These are phyloP conservation scores for Filobasidium uniguttulatum DNA, from an alignment of 1,284 basidiomycete species.

Conservation along the genomic window DNA sequence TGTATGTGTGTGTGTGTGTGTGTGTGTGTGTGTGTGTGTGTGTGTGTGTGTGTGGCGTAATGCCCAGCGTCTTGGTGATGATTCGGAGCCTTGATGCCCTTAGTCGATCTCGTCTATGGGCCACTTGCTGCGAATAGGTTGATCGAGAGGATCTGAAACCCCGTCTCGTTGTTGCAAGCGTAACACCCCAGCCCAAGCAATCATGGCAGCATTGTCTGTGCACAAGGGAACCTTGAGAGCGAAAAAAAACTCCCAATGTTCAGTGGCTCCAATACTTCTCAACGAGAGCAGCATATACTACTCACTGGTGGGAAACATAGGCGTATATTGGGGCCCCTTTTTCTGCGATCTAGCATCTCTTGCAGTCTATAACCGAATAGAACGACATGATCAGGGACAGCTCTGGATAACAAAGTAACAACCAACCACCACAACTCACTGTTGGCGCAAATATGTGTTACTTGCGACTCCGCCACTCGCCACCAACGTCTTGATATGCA, in stretches of 20 bases:
- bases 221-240: conserved; percentile 59
- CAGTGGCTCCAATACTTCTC: conserved; percentile 36
- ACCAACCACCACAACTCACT: conserved; percentile 38
- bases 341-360: conserved; percentile 34
- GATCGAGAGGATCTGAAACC: conserved; percentile 40
- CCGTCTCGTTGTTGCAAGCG: conserved; percentile 53
- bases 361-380: conserved; percentile 38
- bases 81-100: too few species aligned
- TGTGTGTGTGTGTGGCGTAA: too few species aligned
- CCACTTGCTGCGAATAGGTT: conserved; percentile 34
- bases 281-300: background rate
- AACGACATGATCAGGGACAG: background rate
- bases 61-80: too few species aligned
- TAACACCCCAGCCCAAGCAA: conserved; percentile 74
- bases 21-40: too few species aligned
- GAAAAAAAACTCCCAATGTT: conserved; percentile 34
- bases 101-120: conserved; percentile 43
- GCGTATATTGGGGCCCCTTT: conserved; percentile 22
- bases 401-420: background rate
- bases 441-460: conserved; percentile 52
- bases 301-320: conserved; percentile 11
- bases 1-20: too few species aligned
- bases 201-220: conserved; percentile 93
- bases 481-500: conserved; percentile 47
- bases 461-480: conserved; percentile 84